These are phyloP conservation scores for Coprinellus micaceus DNA, from an alignment of 768 basidiomycete species.

Conservation along the genomic window DNA sequence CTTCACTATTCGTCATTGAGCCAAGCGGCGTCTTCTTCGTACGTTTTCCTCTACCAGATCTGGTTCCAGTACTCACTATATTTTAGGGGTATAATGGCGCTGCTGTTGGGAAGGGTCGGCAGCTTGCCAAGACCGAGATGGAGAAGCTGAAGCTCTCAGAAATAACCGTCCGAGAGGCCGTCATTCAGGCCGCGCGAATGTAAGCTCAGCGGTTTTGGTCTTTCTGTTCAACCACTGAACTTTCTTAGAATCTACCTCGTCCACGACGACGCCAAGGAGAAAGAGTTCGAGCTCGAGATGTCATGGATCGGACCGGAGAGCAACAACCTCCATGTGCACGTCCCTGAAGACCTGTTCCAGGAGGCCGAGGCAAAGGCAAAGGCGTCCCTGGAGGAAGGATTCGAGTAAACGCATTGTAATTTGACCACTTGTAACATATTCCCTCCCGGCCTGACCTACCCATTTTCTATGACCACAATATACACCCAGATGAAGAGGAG, in stretches of 20 bases:
- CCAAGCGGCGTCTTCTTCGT: slow-evolving; percentile 93
- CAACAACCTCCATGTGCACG: slow-evolving; percentile 70
- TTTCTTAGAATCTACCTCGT: slow-evolving; percentile 84
- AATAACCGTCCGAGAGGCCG: slow-evolving; percentile 78
- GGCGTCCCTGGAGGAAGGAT: slow-evolving; percentile 70
- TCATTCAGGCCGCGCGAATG: slow-evolving; percentile 94
- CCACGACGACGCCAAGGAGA: slow-evolving; percentile 97
- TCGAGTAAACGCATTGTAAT: slow-evolving; percentile 32
- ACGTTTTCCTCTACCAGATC: slow-evolving; percentile 24
- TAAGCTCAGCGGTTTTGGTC: slow-evolving; percentile 36
- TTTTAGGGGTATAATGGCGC: slow-evolving; percentile 88
- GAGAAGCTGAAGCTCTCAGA: slow-evolving; percentile 91
- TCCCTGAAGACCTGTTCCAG: slow-evolving; percentile 78
- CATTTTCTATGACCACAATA: not conserved
- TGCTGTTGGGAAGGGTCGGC: slow-evolving; percentile 97
- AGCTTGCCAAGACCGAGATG: slow-evolving; percentile 95
- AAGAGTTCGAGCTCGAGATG: slow-evolving; percentile 97
- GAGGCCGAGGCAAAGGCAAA: slow-evolving; percentile 89
- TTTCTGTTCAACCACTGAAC: not conserved
- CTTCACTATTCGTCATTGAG: slow-evolving; percentile 85
- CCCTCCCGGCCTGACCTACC: not conserved
- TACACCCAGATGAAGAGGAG: not conserved
- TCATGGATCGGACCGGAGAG: slow-evolving; percentile 93
- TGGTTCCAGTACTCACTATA: not conserved
- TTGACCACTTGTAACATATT: slow-evolving; percentile 17